These are phyloP conservation scores for Roridomyces roridus DNA, from an alignment of 768 basidiomycete genomes.

Conservation along the genomic window DNA sequence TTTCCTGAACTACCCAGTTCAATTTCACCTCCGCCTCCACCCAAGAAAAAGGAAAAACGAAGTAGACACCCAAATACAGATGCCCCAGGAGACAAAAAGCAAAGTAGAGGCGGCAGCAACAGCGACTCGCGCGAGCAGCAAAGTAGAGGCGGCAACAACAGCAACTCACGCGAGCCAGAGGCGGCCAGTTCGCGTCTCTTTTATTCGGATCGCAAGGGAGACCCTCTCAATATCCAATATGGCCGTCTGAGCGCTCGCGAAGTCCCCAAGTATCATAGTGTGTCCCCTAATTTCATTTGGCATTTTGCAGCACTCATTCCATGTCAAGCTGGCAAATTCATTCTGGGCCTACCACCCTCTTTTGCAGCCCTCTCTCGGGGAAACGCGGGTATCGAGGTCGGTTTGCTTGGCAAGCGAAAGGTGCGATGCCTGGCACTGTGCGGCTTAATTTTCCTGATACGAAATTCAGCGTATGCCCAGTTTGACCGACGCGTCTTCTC, in stretches of 20 bases:
- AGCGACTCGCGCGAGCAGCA: background rate
- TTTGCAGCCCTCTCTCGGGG: conserved; percentile 53
- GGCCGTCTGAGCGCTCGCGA: conserved; percentile 68
- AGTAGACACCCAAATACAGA: conserved; percentile 28
- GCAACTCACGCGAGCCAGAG: background rate
- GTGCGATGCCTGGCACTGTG: conserved; percentile 33
- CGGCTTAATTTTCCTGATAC: background rate
- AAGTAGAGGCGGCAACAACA: conserved; percentile 27
- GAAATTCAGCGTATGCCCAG: conserved; percentile 44
- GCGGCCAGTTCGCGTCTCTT: conserved; percentile 44
- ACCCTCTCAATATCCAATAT: conserved; percentile 68
- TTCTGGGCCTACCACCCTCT: conserved; percentile 64
- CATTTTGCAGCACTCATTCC: conserved; percentile 53
- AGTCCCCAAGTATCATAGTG: conserved; percentile 74
- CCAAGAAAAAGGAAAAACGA: conserved; percentile 35
- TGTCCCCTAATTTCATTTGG: conserved; percentile 30
- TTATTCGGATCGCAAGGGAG: conserved; percentile 73
- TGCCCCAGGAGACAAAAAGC: conserved; percentile 10
- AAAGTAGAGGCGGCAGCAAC: conserved; percentile 27
- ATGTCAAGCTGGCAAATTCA: conserved; percentile 60
- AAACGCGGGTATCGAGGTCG: conserved; percentile 66
- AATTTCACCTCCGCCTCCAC: background rate
- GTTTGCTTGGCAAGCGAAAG: conserved; percentile 47
- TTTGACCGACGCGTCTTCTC: conserved; percentile 63
- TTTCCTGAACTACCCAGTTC: conserved; percentile 64